phyloP scores from a whole-genome alignment of 1,284 basidiomycete genomes.

The Cryptococcus wingfieldii region DNA sequence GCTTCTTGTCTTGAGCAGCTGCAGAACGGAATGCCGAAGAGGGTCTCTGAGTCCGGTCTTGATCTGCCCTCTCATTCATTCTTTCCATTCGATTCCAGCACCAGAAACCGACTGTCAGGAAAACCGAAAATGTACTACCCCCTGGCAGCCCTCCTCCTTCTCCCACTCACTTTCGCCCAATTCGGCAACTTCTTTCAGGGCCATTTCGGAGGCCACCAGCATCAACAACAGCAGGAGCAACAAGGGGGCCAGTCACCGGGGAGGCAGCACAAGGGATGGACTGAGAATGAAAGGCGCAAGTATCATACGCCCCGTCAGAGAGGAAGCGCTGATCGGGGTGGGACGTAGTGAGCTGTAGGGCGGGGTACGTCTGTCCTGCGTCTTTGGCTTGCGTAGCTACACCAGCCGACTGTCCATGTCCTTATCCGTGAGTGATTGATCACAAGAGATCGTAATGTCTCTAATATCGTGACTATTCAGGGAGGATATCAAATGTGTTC shows the following conservation, averaged over 20 bases:
- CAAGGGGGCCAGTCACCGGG: constrained; percentile 1
- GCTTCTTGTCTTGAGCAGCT: too few species aligned
- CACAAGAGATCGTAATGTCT: too few species aligned
- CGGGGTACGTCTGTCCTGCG: constrained; percentile 44
- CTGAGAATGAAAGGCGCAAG: constrained; percentile 32
- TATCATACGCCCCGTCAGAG: not conserved
- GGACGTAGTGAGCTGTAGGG: constrained; percentile 39
- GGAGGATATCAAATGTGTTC: constrained; percentile 44
- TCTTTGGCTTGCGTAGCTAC: constrained; percentile 44
- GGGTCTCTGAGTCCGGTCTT: too few species aligned
- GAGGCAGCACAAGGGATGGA: constrained; percentile 41
- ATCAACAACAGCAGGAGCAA: constrained; percentile 14
- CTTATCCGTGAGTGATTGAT: constrained; percentile 38
- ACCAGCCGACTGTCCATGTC: constrained; percentile 46
- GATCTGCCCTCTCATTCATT: not conserved
- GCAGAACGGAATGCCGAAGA: too few species aligned
- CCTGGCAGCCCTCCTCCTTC: not conserved
- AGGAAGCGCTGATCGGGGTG: not conserved
- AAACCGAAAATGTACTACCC: not conserved
- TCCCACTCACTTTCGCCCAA: constrained; percentile 18
- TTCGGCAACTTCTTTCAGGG: constrained; percentile 45
- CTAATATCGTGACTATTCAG: constrained; percentile 11
- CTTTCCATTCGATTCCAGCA: not conserved
- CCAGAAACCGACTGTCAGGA: not conserved
- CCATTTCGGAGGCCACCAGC: constrained; percentile 25